Evolutionary conservation across 2,329 filamentous ascomycete genomes (phyloP).

Genomic region (Chalaropsis ovoidea): DNA sequence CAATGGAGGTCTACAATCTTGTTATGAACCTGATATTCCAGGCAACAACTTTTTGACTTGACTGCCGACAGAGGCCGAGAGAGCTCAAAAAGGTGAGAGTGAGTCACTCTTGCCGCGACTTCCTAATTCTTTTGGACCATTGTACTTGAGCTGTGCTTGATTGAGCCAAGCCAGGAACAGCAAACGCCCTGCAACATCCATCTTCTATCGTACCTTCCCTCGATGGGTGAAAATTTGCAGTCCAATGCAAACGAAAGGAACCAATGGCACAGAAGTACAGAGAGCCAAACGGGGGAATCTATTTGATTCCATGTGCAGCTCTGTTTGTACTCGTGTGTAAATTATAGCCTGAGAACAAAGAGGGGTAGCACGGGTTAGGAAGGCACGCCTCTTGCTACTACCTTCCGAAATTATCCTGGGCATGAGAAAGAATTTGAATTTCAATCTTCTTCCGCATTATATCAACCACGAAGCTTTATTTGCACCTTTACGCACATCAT

Average conservation of each 20-base stretch:
- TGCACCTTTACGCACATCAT: background rate
- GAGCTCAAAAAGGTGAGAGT: background rate
- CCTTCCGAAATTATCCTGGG: background rate
- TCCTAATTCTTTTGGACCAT: background rate
- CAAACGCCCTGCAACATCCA: background rate
- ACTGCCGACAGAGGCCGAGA: background rate
- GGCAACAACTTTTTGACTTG: background rate
- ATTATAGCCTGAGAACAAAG: background rate
- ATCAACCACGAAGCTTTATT: background rate
- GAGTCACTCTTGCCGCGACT: background rate
- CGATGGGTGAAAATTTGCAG: slow-evolving; percentile 5
- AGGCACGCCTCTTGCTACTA: background rate
- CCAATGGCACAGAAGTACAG: background rate
- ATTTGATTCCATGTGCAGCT: background rate
- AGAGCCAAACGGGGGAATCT: background rate
- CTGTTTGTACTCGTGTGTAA: background rate
- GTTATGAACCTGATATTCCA: background rate
- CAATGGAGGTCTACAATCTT: background rate
- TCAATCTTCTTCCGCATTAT: background rate
- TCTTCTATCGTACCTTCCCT: background rate
- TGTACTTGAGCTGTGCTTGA: background rate
- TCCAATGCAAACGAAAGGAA: background rate
- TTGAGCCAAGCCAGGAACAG: background rate
- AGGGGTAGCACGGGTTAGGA: slow-evolving; percentile 6
- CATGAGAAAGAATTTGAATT: background rate